A percentile compares a stretch with the other conserved stretches of the same genome.
Conservation (phyloP, 2,329 filamentous ascomycete genomes). For the Apiospora pterosperma region DNA sequence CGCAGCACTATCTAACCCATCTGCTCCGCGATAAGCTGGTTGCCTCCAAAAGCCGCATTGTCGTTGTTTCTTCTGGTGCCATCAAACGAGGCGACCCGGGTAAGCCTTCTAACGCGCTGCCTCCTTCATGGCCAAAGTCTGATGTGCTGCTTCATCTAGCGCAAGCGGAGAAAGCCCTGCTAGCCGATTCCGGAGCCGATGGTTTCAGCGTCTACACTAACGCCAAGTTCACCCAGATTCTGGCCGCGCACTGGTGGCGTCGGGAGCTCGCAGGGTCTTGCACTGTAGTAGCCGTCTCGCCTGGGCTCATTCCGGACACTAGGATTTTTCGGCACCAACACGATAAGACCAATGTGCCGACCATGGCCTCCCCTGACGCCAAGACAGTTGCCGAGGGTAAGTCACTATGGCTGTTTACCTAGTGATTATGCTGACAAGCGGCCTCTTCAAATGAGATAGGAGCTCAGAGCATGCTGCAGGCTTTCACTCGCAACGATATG, state of each 20-base stretch:
- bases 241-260: slow-evolving; percentile 54
- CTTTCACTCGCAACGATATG: slow-evolving; percentile 42
- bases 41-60: slow-evolving; percentile 41
- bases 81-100: slow-evolving; percentile 37
- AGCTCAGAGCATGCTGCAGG: slow-evolving; percentile 40
- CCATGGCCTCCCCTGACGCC: slow-evolving; percentile 38
- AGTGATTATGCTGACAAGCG: not conserved
- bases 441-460: slow-evolving; percentile 27
- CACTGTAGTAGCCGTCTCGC: slow-evolving; percentile 49
- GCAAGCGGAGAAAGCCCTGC: slow-evolving; percentile 17
- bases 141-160: not conserved
- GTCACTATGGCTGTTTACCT: slow-evolving; percentile 7
- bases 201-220: slow-evolving; percentile 32
- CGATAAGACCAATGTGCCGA: slow-evolving; percentile 19
- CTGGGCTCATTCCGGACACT: slow-evolving; percentile 48
- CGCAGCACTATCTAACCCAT: slow-evolving; percentile 52
- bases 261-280: slow-evolving; percentile 43
- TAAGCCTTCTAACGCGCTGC: slow-evolving; percentile 13
- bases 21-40: slow-evolving; percentile 45
- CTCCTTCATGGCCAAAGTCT: not conserved
- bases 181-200: slow-evolving; percentile 32
- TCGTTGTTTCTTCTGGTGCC: slow-evolving; percentile 49
- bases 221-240: slow-evolving; percentile 49
- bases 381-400: slow-evolving; percentile 45
- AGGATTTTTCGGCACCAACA: slow-evolving; percentile 34